Evolutionary conservation across 1,139 yeast genomes (phyloP).

Genomic region (Tardiomyces blankii): DNA sequence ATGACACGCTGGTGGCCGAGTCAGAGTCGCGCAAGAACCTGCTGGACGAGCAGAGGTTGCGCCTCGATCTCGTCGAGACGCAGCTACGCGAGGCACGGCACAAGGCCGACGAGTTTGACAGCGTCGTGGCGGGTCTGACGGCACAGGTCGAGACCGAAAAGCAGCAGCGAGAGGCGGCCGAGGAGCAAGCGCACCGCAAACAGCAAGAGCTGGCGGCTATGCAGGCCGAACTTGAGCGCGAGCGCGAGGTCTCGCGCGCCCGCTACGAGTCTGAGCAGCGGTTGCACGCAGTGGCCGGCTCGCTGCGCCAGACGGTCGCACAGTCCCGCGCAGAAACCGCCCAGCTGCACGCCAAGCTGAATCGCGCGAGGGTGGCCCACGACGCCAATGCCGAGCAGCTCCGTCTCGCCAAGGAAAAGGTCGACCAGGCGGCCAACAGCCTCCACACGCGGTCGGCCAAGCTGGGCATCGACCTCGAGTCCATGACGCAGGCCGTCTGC

Average conservation of each 20-base stretch:
- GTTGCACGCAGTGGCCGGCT: not conserved
- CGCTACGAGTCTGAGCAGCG: constrained; percentile 3
- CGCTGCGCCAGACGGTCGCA: not conserved
- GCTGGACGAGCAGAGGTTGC: constrained; percentile 32
- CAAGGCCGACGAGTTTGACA: constrained; percentile 6
- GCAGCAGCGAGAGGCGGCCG: constrained; percentile 1
- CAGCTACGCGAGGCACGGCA: constrained; percentile 19
- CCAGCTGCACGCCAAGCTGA: not conserved
- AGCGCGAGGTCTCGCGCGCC: constrained; percentile 2
- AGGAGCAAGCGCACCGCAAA: constrained; percentile 6
- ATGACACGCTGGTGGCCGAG: constrained; percentile 31
- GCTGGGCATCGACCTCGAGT: not conserved
- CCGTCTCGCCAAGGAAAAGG: not conserved
- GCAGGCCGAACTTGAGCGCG: constrained; percentile 3
- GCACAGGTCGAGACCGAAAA: constrained; percentile 1
- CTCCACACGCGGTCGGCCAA: not conserved
- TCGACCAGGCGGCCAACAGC: not conserved
- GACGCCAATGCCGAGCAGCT: not conserved
- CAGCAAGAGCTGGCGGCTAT: not conserved
- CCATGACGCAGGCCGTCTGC: not conserved
- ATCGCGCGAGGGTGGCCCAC: not conserved
- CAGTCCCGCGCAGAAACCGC: not conserved
- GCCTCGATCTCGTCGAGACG: constrained; percentile 29
- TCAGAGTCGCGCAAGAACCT: constrained; percentile 31
- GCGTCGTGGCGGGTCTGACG: constrained; percentile 2